Evolutionary conservation across 225 moss, liverwort and hornwort genomes (phyloP), one percentile per base, ranked within the genome.

Genomic region (Neckera pumila): DNA sequence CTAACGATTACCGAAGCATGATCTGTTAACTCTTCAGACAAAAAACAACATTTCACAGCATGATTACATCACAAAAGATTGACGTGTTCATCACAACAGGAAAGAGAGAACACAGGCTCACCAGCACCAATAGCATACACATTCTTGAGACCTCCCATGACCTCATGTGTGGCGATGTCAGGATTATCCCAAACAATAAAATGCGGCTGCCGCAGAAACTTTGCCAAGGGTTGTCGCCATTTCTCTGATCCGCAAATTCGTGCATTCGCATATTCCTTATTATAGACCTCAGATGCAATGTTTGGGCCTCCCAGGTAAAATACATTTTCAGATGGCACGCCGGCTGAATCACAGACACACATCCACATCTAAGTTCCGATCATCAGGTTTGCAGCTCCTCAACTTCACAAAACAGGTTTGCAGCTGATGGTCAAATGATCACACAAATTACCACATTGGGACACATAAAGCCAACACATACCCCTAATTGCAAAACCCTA

Each of bases 91-190:
- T 60, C 33, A 58, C 34, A 22, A 22, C 64, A 74, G 25, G 45
- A 31, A 69, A 45, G 26, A 86, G 28, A 72, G 80, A 45, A 65
- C 63, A 81, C 69, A 57, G 53, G 59, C 85, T 78, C 92, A 98
- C 98, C 98, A 82, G 98, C 96, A 86, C 98, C 98, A 84, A 98
- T 98, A 23, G 98, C 98, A 66, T 98, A 98, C 65, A 98, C 98
- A 70, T 98, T 98, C 87, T 98, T 98, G 49, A 98, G 92, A 61
- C 98, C 98, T 91, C 98, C 97, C 98, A 98, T 98, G 57, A 98
- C 98, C 91, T 98, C 98, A 34, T 98, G 97, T 2, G 98, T 98
- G 34, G 94, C 94, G 79, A 98, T 92, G 87, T 98, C 98, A 74
- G 95, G 92, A 90, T 98, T 97, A 88, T 96, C 98, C 98, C 98